Base-by-base conservation (phyloP, 2,329 filamentous ascomycete species). In the Colletotrichum spinosum region DNA sequence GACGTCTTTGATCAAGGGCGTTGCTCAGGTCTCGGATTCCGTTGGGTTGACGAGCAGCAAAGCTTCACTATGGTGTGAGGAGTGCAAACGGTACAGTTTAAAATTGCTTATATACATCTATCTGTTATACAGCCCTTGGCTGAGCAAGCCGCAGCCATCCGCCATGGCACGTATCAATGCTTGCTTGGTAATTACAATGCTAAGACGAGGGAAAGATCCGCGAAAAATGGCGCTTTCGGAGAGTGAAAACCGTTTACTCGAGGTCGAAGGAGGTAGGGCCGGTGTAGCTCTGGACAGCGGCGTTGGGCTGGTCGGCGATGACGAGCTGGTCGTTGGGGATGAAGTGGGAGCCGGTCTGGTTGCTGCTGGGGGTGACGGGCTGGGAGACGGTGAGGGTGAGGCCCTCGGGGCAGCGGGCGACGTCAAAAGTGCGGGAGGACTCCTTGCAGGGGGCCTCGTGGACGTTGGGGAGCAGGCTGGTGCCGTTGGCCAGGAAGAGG, bases 381-480 rank as follows among this genome's bases (percentile, higher is more conserved):
- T 75, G 70, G 9, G 69, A 67, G 67, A 77, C 70, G 11, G 60
- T 61, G 44, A 78, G 48, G 55, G 65, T 61, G 37, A 77, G 66
- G 41, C 74, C 75, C 13, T 66, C 69, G 46, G 55, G 51, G 56
- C 61, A 38, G 54, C 69, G 69, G 61, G 52, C 44, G 42, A 78
- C 45, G 58, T 67, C 66, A 62, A 72, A 78, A 38, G 72, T 74
- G 17, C 74, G 71, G 35, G 74, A 72, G 6, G 76, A 76, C 4
- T 71, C 17, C 4, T 57, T 42, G 70, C 76, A 77, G 17, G 68
- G 44, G 51, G 68, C 76, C 3, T 72, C 68, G 57, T 66, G 64
- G 68, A 78, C 69, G 15, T 72, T 61, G 55, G 76, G 76, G n/a
- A 78, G 71, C n/a, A 56, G 62, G 63, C 70, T 69, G 66, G 67